phyloP scores from a whole-genome alignment of 805 yeast genomes.

The Ascoidea rubescens region DNA sequence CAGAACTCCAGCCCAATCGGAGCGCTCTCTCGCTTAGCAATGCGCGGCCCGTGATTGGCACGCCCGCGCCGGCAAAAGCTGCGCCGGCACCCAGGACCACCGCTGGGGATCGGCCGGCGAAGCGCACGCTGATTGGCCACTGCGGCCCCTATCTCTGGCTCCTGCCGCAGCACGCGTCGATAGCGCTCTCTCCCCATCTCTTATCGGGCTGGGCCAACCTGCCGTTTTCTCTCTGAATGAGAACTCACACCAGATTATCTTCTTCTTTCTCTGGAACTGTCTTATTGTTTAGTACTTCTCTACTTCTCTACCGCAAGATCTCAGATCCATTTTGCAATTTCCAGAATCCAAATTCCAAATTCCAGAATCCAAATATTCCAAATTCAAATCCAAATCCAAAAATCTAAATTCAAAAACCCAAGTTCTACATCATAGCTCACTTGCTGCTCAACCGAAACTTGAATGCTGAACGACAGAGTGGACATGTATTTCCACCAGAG shows the following conservation, averaged over 20 bases:
- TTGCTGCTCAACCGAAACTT: constrained; percentile 21
- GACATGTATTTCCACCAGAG: constrained; percentile 86
- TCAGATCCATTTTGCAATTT: background rate
- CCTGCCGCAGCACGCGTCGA: background rate
- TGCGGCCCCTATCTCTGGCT: background rate
- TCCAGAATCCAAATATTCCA: too few relatives aligned
- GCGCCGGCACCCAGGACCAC: background rate
- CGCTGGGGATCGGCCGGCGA: background rate
- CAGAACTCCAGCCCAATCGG: background rate
- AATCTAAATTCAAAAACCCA: background rate
- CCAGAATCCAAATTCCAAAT: background rate
- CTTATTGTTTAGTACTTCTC: background rate
- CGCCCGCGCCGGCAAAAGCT: background rate
- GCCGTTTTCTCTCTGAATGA: background rate
- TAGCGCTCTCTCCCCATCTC: background rate
- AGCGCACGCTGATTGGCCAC: background rate
- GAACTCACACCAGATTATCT: background rate
- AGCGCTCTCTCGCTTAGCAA: background rate
- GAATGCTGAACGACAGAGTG: constrained; percentile 71
- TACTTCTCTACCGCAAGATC: background rate
- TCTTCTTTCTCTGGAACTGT: background rate
- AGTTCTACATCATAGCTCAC: too few relatives aligned
- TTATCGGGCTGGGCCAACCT: background rate
- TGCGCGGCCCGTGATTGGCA: background rate
- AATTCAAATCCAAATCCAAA: too few relatives aligned